phyloP scores from a whole-genome alignment of 768 basidiomycete species.

The Termitomyces eurrhizus region DNA sequence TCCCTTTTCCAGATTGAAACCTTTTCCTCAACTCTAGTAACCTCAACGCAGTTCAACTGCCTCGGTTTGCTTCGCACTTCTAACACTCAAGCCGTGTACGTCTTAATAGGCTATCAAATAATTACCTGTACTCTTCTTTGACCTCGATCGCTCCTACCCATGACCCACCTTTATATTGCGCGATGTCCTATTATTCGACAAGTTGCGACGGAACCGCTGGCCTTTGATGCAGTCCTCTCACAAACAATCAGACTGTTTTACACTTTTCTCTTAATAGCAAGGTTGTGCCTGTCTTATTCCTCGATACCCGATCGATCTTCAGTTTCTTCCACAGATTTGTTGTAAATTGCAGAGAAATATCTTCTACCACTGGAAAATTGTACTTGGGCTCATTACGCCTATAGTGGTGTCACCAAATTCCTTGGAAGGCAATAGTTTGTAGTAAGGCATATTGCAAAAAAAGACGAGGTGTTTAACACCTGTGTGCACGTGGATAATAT shows the following conservation, averaged over 20 bases:
- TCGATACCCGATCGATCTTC: not conserved
- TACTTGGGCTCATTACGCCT: not conserved
- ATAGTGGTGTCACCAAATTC: not conserved
- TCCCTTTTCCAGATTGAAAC: not conserved
- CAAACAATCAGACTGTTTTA: not conserved
- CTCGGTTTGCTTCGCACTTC: not conserved
- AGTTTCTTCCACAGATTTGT: not conserved
- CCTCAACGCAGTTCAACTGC: not conserved
- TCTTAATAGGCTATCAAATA: not conserved
- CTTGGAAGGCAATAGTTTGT: not conserved
- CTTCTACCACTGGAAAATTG: not conserved
- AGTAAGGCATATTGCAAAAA: not conserved
- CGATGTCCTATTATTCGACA: not conserved
- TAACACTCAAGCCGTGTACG: not conserved
- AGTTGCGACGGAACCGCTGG: not conserved
- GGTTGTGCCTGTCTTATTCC: not conserved
- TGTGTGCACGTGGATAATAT: not conserved
- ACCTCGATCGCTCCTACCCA: not conserved
- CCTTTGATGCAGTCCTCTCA: not conserved
- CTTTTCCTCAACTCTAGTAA: not conserved
- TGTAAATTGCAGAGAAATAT: not conserved
- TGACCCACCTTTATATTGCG: not conserved
- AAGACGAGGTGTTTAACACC: not conserved
- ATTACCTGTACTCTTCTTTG: not conserved
- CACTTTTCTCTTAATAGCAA: not conserved